phyloP scores from a whole-genome alignment of 371 early-diverging fungal species.

The Batkoa obscura region DNA sequence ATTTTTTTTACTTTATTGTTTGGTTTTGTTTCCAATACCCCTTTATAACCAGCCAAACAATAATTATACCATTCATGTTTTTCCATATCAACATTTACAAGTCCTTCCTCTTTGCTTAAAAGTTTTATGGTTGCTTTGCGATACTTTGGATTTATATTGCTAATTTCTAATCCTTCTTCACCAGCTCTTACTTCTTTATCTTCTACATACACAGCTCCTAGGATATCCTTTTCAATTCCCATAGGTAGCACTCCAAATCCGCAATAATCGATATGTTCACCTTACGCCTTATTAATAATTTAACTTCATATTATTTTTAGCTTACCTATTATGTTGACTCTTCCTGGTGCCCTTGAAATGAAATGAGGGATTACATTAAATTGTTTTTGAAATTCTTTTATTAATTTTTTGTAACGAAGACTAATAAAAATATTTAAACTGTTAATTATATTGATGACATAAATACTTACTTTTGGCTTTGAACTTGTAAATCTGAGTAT shows the following conservation, averaged over 20 bases:
- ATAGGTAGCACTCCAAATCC: constrained; percentile 88
- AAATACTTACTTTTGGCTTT: too few species aligned
- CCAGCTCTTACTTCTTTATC: background rate
- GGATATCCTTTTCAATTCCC: constrained; percentile 79
- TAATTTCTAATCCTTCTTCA: constrained; percentile 28
- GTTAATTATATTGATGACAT: too few species aligned
- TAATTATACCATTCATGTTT: constrained; percentile 3
- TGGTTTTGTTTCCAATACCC: constrained; percentile 36
- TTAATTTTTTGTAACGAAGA: constrained; percentile 27
- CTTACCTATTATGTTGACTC: constrained; percentile 78
- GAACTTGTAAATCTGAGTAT: too few species aligned
- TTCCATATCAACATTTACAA: constrained; percentile 42
- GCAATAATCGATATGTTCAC: constrained; percentile 89
- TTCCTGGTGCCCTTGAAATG: constrained; percentile 74
- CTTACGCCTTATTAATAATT: too few species aligned
- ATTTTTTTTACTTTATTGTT: constrained; percentile 41
- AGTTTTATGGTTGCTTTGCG: constrained; percentile 34
- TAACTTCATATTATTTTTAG: too few species aligned
- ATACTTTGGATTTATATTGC: constrained; percentile 44
- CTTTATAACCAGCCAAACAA: constrained; percentile 16
- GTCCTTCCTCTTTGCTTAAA: constrained; percentile 17
- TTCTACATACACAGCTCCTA: constrained; percentile 46
- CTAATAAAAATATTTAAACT: background rate
- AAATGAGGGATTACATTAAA: constrained; percentile 55
- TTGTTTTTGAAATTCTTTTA: constrained; percentile 25